phyloP scores from a whole-genome alignment of 2,329 filamentous ascomycete species.

The Aspergillus udagawae region DNA sequence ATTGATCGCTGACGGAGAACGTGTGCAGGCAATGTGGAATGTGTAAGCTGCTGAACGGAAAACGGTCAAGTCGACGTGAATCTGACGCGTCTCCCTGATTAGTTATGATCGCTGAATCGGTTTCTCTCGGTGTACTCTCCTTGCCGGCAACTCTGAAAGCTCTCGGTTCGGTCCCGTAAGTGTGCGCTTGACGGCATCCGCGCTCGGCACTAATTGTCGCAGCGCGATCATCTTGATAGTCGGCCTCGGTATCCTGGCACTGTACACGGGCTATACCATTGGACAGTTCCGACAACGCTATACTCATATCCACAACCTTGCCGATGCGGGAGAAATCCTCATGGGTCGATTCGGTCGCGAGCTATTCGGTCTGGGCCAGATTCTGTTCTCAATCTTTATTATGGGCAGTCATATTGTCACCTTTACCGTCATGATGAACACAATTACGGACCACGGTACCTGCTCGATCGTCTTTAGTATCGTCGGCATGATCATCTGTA shows the following conservation, averaged over 20 bases:
- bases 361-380: slow-evolving; percentile 58
- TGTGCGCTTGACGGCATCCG: slow-evolving; percentile 4
- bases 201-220: slow-evolving; percentile 3
- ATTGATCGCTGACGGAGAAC: slow-evolving; percentile 33
- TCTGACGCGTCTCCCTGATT: neutral
- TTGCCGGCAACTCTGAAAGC: slow-evolving; percentile 49
- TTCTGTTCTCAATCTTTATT: slow-evolving; percentile 63
- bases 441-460: slow-evolving; percentile 56
- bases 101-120: slow-evolving; percentile 55
- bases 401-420: slow-evolving; percentile 68
- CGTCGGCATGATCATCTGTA: slow-evolving; percentile 56
- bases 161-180: slow-evolving; percentile 49
- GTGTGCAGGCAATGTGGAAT: slow-evolving; percentile 32
- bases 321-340: slow-evolving; percentile 62
- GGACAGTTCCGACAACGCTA: slow-evolving; percentile 54
- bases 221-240: slow-evolving; percentile 52
- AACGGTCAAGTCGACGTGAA: neutral
- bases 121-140: slow-evolving; percentile 54
- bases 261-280: slow-evolving; percentile 57
- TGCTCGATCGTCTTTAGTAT: slow-evolving; percentile 62
- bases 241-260: slow-evolving; percentile 52
- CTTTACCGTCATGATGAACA: slow-evolving; percentile 65
- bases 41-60: slow-evolving; percentile 21
- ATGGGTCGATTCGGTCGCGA: slow-evolving; percentile 59
- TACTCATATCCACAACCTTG: slow-evolving; percentile 62